Evolutionary conservation across 768 basidiomycete species (phyloP), one percentile per base, ranked within the genome.

Genomic region (Scleroderma bovista): DNA sequence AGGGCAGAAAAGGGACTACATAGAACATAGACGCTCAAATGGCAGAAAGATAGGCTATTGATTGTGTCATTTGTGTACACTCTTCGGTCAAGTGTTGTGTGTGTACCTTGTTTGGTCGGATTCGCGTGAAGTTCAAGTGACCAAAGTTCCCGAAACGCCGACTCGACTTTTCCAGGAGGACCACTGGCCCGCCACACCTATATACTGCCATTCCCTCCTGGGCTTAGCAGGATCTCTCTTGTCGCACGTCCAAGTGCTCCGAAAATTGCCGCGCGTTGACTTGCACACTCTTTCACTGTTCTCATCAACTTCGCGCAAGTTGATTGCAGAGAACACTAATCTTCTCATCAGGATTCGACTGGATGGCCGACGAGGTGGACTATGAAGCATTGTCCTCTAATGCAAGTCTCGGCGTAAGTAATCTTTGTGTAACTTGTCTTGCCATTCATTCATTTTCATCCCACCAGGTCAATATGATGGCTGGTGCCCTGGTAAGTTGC

Each of bases 401-500:
- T 69, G 84, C 87, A 36, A 86, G 89, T 42, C 78, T 93, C 59
- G 82, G 80, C 22, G 87, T 88, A 60, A 58, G 59, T 46, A 32
- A 5, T 42, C 43, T 44, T 41, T 24, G 34, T 16, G 33, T 45
- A 24, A 48, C 43, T 48, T 39, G 55, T 47, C 60, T 45, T 36
- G 46, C 50, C 46, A 42, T 48, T 58, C 50, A 38, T 47, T 44
- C 51, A 64, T 50, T 43, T 48, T 43, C 52, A 48, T 48, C 15
- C 40, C 24, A 45, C 52, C 50, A 90, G 88, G 91, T 96, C 52
- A 94, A 93, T 70, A 98, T 98, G 96, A 70, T 93, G 60, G 96
- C 96, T 20, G 96, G 96, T 54, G 93, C 93, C 46, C 73, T 98
- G 67, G 93, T 94, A 65, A 73, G 89, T 78, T 37, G 41, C 51